These are phyloP conservation scores for Solanum phureja DNA, from an alignment of 257 asterid genomes.

Conservation along the genomic window DNA sequence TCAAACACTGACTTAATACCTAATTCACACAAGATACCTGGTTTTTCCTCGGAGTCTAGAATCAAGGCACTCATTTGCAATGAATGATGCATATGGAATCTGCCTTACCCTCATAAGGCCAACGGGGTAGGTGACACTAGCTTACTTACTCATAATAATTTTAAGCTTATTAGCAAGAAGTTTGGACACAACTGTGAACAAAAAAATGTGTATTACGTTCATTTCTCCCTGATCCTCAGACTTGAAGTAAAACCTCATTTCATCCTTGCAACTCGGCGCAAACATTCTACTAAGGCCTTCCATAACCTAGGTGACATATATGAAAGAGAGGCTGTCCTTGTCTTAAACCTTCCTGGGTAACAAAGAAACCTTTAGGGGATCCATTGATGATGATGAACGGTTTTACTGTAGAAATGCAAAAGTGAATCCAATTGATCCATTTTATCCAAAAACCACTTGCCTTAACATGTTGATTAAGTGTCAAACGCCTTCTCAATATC, in stretches of 20 bases:
- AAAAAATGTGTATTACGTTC: background rate
- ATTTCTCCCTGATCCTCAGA: background rate
- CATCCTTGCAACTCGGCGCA: background rate
- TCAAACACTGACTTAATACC: background rate
- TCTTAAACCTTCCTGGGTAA: background rate
- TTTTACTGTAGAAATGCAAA: background rate
- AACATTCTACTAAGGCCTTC: background rate
- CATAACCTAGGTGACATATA: background rate
- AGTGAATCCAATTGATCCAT: background rate
- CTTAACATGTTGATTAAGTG: background rate
- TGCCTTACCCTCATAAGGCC: background rate
- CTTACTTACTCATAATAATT: background rate
- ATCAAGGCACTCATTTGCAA: background rate
- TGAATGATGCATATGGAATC: background rate
- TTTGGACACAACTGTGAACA: background rate
- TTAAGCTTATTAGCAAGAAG: background rate
- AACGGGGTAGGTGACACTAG: background rate
- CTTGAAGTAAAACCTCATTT: background rate
- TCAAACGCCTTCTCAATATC: background rate
- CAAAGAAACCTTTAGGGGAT: background rate
- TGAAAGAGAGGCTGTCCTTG: background rate
- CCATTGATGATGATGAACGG: background rate
- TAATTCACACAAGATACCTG: background rate
- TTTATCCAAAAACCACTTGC: background rate
- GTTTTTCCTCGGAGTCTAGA: background rate